These are phyloP conservation scores for Beta corolliflora DNA, from an alignment of 179 eudicot genomes.

Conservation along the genomic window DNA sequence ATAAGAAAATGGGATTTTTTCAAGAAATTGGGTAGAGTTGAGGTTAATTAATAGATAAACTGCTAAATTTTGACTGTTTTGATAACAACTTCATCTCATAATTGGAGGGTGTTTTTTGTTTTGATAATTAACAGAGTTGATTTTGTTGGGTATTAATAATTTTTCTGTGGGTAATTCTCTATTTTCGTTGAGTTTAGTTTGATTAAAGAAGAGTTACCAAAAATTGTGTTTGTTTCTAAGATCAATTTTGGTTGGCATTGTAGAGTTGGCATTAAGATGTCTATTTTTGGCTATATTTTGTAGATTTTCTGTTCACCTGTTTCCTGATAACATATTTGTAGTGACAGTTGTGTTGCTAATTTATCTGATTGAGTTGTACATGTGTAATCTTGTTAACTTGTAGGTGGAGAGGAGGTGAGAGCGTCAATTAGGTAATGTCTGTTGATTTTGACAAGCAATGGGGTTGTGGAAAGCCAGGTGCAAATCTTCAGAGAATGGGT, in stretches of 20 bases:
- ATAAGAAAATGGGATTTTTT: background rate
- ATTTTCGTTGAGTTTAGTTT: too few species aligned
- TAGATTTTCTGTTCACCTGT: background rate
- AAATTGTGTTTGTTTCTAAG: background rate
- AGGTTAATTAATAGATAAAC: background rate
- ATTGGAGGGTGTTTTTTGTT: too few species aligned
- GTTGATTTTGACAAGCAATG: conserved; percentile 72
- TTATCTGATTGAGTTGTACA: background rate
- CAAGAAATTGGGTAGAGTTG: background rate
- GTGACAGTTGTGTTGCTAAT: conserved; percentile 11
- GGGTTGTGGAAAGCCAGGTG: conserved; percentile 67
- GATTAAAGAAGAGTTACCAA: background rate
- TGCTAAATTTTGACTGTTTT: background rate
- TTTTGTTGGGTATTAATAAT: too few species aligned
- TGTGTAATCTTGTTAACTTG: conserved; percentile 1
- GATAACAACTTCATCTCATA: background rate
- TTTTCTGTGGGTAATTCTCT: too few species aligned
- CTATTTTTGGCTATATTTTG: background rate
- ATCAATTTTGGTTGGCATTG: conserved; percentile 3
- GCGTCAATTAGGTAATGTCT: conserved; percentile 55
- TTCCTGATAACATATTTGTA: background rate
- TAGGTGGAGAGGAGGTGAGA: conserved; percentile 14
- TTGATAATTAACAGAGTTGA: too few species aligned
- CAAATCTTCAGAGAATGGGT: conserved; percentile 66
- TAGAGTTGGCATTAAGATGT: background rate